A percentile compares a stretch with the other conserved stretches of the same genome.
Evolutionary conservation across 2,329 filamentous ascomycete genomes (phyloP).

Genomic region (Ascochyta koolunga): DNA sequence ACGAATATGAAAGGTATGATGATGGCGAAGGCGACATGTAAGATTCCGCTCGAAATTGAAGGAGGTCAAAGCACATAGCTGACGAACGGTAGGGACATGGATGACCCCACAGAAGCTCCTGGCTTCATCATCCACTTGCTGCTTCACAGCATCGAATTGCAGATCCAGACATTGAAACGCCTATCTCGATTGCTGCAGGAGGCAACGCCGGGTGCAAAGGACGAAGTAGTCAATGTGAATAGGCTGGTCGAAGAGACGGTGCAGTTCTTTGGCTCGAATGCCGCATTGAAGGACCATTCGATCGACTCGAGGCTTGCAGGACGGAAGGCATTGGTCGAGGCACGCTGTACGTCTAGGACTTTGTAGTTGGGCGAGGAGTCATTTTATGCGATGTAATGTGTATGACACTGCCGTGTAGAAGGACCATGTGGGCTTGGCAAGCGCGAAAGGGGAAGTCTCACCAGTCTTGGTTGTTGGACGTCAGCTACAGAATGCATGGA

Average conservation of each 20-base stretch:
- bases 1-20: slow-evolving; percentile 12
- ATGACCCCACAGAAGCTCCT: slow-evolving; percentile 25
- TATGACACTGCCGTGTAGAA: not conserved
- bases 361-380: not conserved
- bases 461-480: too few species aligned
- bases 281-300: slow-evolving; percentile 19
- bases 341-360: slow-evolving; percentile 3
- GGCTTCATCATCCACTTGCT: slow-evolving; percentile 28
- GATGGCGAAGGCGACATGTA: slow-evolving; percentile 5
- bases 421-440: not conserved
- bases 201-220: slow-evolving; percentile 25
- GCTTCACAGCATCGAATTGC: slow-evolving; percentile 31
- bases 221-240: slow-evolving; percentile 24
- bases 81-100: slow-evolving; percentile 9
- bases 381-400: not conserved
- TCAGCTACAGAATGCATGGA: not conserved
- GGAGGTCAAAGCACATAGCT: not conserved
- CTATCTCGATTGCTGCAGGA: slow-evolving; percentile 35
- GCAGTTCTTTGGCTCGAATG: slow-evolving; percentile 29
- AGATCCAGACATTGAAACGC: slow-evolving; percentile 31
- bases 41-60: not conserved
- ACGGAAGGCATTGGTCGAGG: slow-evolving; percentile 28
- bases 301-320: slow-evolving; percentile 26
- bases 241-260: slow-evolving; percentile 26
- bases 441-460: not conserved